These are phyloP conservation scores for Pseudogymnoascus sp. DNA, from an alignment of 2,329 filamentous ascomycete genomes.

Conservation along the genomic window DNA sequence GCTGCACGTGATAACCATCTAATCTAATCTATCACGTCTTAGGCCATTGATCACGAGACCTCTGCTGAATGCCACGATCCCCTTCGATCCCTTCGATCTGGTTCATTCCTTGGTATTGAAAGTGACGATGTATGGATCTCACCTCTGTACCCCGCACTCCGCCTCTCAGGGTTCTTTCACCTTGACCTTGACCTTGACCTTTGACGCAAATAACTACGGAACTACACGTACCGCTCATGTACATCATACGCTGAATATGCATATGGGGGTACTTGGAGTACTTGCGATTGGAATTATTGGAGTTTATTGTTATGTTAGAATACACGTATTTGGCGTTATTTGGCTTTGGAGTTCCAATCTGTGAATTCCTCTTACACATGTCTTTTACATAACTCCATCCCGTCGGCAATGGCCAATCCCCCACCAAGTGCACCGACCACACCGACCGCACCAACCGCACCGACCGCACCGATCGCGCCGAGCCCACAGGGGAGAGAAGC, in stretches of 20 bases:
- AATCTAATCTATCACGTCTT: not conserved
- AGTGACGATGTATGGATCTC: not conserved
- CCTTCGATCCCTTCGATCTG: not conserved
- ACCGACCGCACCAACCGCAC: not conserved
- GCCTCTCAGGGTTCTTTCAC: not conserved
- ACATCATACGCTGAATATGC: not conserved
- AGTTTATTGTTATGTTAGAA: not conserved
- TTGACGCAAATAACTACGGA: not conserved
- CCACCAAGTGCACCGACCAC: not conserved
- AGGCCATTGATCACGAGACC: not conserved
- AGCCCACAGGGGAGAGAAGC: not conserved
- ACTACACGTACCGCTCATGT: not conserved
- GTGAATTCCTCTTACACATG: not conserved
- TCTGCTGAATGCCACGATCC: not conserved
- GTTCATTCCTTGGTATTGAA: not conserved
- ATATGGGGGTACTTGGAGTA: not conserved
- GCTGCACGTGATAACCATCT: not conserved
- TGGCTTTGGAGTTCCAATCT: not conserved
- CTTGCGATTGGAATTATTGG: not conserved
- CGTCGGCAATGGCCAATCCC: not conserved
- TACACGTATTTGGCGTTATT: not conserved
- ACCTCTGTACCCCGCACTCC: not conserved
- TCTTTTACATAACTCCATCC: not conserved
- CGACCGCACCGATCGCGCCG: not conserved
- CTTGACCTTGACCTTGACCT: too few species aligned